Evolutionary conservation across 208 protist species (phyloP), one percentile per base, ranked within the genome.

Genomic region (Spironucleus salmonicida): DNA sequence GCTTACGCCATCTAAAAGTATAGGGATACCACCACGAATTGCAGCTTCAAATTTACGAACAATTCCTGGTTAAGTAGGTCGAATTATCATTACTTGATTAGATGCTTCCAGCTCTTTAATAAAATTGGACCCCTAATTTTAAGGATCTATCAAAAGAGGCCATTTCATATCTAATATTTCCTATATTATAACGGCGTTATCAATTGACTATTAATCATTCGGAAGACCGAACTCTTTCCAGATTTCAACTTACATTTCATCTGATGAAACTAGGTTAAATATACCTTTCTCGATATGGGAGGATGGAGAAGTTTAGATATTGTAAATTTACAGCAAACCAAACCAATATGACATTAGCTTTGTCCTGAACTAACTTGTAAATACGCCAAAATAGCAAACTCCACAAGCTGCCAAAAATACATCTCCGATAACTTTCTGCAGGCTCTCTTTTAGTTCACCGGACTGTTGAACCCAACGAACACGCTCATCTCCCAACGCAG

Each of bases 351-450:
- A 26, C 7, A 78, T 40, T 9, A 78, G 59, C 23, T 78, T 49
- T 11, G 68, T 30, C 7, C 95, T 85, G 79, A 93, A 97, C 49
- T 94, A 88, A 15, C 88, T 83, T 41, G 87, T 92, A 80, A 98
- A 98, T 59, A 93, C 90, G 40, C 94, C 95, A 77, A 87, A 85
- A 86, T 98, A 98, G 76, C 89, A 90, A 74, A 98, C 83, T 77
- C 96, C 97, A 11, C 91, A 93, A 76, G 90, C 89, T 0, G 91
- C 90, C 26, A 98, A 76, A n/a, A 96, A 83, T 2, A 75, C 53
- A 38, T 79, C 42, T 2, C 62, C 40, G 0, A 59, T 1, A 30
- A 79, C 45, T 7, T 40, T 34, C 9, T 0, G 29, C 19, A 79
- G 2, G 32, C 64, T 23, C 7, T 40, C 32, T 30, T 57, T n/a